These are phyloP conservation scores for Aspergillus aculeatus DNA, from an alignment of 2,329 filamentous ascomycete species.

Conservation along the genomic window DNA sequence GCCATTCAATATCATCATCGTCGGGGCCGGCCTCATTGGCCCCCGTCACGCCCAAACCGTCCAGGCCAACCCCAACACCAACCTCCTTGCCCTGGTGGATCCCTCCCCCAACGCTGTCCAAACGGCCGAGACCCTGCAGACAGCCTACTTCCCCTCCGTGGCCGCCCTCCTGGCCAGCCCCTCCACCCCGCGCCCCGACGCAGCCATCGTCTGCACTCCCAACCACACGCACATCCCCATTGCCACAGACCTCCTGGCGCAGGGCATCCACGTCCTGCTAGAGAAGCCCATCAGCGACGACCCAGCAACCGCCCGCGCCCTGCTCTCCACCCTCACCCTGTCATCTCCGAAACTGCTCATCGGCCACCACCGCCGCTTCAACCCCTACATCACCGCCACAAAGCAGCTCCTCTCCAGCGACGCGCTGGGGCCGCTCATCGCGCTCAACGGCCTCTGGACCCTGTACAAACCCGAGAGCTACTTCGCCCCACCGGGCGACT, in stretches of 20 bases:
- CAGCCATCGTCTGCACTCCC: conserved; percentile 59
- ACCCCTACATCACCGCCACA: conserved; percentile 53
- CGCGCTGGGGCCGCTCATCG: conserved; percentile 49
- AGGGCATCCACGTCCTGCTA: conserved; percentile 54
- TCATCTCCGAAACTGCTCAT: conserved; percentile 49
- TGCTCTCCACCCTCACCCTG: conserved; percentile 22
- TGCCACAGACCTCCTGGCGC: conserved; percentile 48
- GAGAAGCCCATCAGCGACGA: conserved; percentile 57
- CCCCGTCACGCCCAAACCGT: conserved; percentile 52
- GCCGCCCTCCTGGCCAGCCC: conserved; percentile 42
- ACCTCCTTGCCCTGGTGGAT: conserved; percentile 49
- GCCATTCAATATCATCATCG: conserved; percentile 38
- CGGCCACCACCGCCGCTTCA: conserved; percentile 61
- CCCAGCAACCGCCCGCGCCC: conserved; percentile 22
- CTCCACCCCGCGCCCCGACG: conserved; percentile 46
- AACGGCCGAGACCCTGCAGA: conserved; percentile 39
- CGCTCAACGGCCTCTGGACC: conserved; percentile 57
- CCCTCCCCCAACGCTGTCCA: conserved; percentile 40
- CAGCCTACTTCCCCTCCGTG: conserved; percentile 44
- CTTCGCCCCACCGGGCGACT: conserved; percentile 50
- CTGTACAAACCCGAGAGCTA: conserved; percentile 53
- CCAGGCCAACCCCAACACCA: conserved; percentile 36
- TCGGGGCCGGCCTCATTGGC: conserved; percentile 52
- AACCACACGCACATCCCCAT: conserved; percentile 58
- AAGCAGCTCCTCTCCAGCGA: conserved; percentile 46